Conservation (phyloP, 441 rosid species). For the Populus hybrid region DNA sequence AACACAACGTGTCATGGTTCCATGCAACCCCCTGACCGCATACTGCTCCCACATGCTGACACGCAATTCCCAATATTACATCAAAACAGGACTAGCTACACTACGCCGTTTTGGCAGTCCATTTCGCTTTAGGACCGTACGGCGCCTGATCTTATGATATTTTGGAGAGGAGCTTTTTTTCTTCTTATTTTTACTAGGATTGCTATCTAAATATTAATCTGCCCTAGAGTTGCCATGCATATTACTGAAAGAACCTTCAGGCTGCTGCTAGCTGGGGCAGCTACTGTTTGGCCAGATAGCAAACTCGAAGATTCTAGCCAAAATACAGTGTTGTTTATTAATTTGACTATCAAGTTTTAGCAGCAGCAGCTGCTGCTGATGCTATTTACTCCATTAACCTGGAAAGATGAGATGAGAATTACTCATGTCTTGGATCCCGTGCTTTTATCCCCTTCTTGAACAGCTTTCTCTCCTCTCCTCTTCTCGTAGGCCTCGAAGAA, state of each 20-base stretch:
- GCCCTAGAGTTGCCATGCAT: not conserved
- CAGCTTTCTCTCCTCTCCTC: constrained; percentile 26
- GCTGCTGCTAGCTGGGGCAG: not conserved
- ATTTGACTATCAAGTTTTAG: too few species aligned
- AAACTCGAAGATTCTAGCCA: not conserved
- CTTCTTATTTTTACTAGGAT: not conserved
- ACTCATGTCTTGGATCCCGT: constrained; percentile 39
- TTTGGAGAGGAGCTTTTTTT: not conserved
- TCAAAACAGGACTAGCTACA: not conserved
- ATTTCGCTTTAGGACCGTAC: not conserved
- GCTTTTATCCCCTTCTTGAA: constrained; percentile 35
- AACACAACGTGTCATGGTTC: constrained; percentile 13
- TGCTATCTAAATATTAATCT: too few species aligned
- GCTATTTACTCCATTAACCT: not conserved
- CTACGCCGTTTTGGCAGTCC: not conserved
- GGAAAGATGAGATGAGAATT: not conserved
- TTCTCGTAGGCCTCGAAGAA: constrained; percentile 67
- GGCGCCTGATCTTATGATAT: not conserved
- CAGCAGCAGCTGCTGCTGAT: not conserved
- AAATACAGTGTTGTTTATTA: not conserved
- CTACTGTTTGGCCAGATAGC: not conserved
- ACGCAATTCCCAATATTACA: constrained; percentile 17
- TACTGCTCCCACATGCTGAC: constrained; percentile 25
- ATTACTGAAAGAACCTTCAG: not conserved
- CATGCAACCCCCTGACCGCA: not conserved